phyloP scores from a whole-genome alignment of 2,329 filamentous ascomycete genomes.

The Balansia obtecta region DNA sequence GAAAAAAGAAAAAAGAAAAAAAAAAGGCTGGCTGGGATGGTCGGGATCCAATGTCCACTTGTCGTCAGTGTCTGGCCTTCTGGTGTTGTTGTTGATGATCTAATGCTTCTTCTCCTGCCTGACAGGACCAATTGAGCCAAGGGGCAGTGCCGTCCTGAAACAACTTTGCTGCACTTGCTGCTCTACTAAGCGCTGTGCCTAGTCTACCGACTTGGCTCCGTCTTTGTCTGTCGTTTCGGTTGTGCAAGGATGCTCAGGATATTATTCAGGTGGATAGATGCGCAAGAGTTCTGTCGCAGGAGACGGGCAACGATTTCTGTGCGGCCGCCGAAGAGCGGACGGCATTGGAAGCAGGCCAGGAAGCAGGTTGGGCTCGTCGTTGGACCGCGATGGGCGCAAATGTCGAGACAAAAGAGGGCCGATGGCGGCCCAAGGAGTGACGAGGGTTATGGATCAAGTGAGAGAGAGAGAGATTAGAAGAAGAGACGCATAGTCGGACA shows the following conservation, averaged over 20 bases:
- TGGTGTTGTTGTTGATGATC: background rate
- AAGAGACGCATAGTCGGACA: background rate
- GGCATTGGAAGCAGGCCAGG: background rate
- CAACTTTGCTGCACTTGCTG: background rate
- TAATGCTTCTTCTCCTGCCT: background rate
- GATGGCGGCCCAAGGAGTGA: conserved; percentile 2
- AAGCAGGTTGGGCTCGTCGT: conserved; percentile 1
- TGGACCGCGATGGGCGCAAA: conserved; percentile 1
- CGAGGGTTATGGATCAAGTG: conserved; percentile 2
- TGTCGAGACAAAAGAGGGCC: background rate
- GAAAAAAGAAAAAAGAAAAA: no score
- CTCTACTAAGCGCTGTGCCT: background rate
- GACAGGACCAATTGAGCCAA: background rate
- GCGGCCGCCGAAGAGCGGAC: background rate
- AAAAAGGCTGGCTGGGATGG: background rate
- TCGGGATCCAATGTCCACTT: background rate
- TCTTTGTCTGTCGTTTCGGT: background rate
- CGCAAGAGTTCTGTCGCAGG: background rate
- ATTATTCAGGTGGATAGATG: background rate
- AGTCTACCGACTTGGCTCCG: background rate
- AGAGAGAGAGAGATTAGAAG: background rate
- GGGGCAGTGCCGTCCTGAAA: background rate
- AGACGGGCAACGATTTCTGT: background rate
- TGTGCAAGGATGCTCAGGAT: background rate
- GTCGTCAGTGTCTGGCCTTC: background rate